Percentiles rank a stretch among this genome's conserved stretches.
These are phyloP conservation scores for Eleusine indica DNA, from an alignment of 176 grass and related monocot genomes.

Conservation along the genomic window DNA sequence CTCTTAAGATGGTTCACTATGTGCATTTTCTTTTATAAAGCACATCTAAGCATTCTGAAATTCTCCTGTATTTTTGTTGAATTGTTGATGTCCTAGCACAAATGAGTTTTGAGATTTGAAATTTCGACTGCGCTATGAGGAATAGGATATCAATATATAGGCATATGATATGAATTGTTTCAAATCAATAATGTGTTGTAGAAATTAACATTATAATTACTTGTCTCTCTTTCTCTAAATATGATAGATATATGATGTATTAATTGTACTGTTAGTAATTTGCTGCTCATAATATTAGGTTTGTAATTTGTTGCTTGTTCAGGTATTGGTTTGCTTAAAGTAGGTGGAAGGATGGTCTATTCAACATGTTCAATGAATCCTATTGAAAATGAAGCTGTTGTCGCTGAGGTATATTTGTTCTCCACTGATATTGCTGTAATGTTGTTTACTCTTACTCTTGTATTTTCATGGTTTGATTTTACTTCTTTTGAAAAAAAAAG, in stretches of 20 bases:
- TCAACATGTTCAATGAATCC: constrained; percentile 99
- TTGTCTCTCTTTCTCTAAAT: neutral
- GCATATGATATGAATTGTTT: constrained; percentile 17
- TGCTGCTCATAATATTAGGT: neutral
- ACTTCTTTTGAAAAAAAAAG: constrained; percentile 31
- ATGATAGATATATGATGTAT: constrained; percentile 1
- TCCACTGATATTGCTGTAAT: constrained; percentile 11
- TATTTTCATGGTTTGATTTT: constrained; percentile 30
- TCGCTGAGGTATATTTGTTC: constrained; percentile 68
- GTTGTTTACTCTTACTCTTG: constrained; percentile 6
- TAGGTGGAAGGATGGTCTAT: constrained; percentile 91
- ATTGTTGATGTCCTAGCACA: constrained; percentile 10
- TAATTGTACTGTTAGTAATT: constrained; percentile 19
- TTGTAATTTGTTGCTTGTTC: constrained; percentile 37
- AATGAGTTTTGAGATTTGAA: constrained; percentile 13
- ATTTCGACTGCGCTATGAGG: neutral
- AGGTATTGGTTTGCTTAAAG: constrained; percentile 91
- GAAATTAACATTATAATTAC: constrained; percentile 16
- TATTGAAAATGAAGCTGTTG: constrained; percentile 97
- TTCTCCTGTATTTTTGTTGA: constrained; percentile 9
- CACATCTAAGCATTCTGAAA: neutral
- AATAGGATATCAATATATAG: neutral
- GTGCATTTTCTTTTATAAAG: constrained; percentile 11
- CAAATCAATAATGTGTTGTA: constrained; percentile 6
- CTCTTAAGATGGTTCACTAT: constrained; percentile 30